These are phyloP conservation scores for Podila epigama DNA, from an alignment of 192 early-diverging fungal species.

Conservation along the genomic window DNA sequence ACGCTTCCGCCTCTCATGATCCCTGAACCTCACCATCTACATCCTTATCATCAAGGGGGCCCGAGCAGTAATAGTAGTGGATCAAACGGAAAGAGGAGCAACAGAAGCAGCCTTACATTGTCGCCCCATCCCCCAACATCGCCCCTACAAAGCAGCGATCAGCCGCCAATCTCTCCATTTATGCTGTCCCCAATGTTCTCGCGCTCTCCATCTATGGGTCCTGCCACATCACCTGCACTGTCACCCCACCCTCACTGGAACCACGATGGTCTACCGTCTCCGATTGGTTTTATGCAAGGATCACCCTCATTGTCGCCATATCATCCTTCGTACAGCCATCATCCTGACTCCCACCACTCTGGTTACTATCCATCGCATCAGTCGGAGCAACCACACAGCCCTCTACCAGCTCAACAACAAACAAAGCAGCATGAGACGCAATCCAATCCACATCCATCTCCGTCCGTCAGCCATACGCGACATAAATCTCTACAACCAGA, in stretches of 20 bases:
- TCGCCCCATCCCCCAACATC: slow-evolving; percentile 16
- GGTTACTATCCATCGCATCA: background rate
- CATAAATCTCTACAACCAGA: slow-evolving; percentile 29
- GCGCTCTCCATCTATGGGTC: slow-evolving; percentile 37
- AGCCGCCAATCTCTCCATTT: slow-evolving; percentile 27
- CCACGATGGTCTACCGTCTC: slow-evolving; percentile 15
- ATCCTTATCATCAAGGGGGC: slow-evolving; percentile 30
- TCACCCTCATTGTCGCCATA: slow-evolving; percentile 5
- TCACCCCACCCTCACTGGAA: slow-evolving; percentile 36
- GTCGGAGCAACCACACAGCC: background rate
- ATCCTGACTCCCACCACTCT: slow-evolving; percentile 1
- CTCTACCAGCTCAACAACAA: background rate
- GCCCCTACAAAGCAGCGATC: slow-evolving; percentile 5
- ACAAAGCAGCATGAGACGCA: background rate
- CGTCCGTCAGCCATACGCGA: background rate
- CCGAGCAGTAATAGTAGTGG: background rate
- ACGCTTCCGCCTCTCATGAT: slow-evolving; percentile 33
- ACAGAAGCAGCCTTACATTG: slow-evolving; percentile 33
- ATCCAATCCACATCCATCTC: background rate
- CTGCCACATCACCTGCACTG: slow-evolving; percentile 19
- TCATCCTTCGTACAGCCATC: slow-evolving; percentile 1
- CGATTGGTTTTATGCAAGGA: slow-evolving; percentile 5
- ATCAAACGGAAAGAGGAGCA: slow-evolving; percentile 11
- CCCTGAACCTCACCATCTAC: slow-evolving; percentile 39
- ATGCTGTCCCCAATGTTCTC: slow-evolving; percentile 38